Base-by-base conservation (phyloP, 2,329 filamentous ascomycete species). In the Onygenales sp. region DNA sequence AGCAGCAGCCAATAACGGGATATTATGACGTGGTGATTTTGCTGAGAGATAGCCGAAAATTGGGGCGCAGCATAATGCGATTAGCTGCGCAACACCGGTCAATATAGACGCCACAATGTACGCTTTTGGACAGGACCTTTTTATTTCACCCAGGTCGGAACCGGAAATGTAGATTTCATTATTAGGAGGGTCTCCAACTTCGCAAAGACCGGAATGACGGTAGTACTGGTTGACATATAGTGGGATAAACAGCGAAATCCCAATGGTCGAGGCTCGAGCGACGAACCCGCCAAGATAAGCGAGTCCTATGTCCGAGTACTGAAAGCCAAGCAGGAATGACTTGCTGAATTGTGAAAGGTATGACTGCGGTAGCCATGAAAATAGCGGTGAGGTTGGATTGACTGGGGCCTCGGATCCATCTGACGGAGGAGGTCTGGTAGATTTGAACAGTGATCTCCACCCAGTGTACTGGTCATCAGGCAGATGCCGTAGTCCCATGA, bases 231-330 rank as follows among this genome's bases (percentile, higher is more conserved):
- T 97, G 62, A 96, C 83, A 65, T 87, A 94, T 2, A 98, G 79
- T 0, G 93, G 93, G 52, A 98, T 87, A 72, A 97, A 98, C 5
- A 97, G 80, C 0, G 89, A 94, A 59, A 98, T 95, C 51, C 88
- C 92, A 5, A 98, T 93, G 0, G 90, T 95, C 0, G 91, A 96
- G 7, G 93, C 91, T 53, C 93, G 84, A 8, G 91, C 92, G 2
- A 98, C 92, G 63, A 97, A 96, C 1, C 93, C 93, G 57, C 92
- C 93, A 0, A 97, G 74, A 64, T 97, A 98, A 32, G 87, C 92
- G 0, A 97, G 78, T 14, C 83, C 85, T 57, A 98, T 95, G 60
- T 86, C 81, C 8, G 83, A 78, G 65, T 94, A 87, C 7, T 76
- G 82, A 61, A 89, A 82, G 11, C 87, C 91, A 9, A 95, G 78